phyloP scores from a whole-genome alignment of 306 rosid genomes.

The Gynostemma pentaphyllum region DNA sequence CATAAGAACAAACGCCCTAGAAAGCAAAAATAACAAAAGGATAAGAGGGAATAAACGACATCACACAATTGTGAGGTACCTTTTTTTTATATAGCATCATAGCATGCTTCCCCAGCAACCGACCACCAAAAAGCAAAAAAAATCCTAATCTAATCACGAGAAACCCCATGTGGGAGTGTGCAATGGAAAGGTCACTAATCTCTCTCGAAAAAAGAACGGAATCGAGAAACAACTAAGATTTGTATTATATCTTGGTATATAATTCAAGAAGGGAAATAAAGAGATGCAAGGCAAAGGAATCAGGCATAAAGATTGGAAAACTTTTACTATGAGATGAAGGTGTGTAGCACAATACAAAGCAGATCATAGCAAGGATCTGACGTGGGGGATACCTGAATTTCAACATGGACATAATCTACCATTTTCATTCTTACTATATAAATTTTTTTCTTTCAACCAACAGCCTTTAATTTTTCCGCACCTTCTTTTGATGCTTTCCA shows the following conservation, averaged over 20 bases:
- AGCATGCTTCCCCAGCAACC: too few species aligned
- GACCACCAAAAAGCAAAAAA: too few species aligned
- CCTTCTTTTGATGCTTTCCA: neutral
- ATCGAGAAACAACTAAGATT: neutral
- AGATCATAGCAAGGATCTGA: conserved; percentile 1
- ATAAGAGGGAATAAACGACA: too few species aligned
- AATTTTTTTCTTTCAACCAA: neutral
- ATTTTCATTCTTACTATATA: neutral
- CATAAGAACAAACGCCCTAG: too few species aligned
- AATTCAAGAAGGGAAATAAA: neutral
- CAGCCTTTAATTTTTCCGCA: neutral
- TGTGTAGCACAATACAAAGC: conserved; percentile 9
- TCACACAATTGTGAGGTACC: too few species aligned
- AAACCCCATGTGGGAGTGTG: neutral
- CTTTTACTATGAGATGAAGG: conserved; percentile 13
- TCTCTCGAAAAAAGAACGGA: neutral
- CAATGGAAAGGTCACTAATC: neutral
- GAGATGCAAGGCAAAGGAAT: neutral
- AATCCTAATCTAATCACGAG: too few species aligned
- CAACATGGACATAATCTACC: neutral
- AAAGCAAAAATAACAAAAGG: too few species aligned
- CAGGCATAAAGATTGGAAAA: neutral
- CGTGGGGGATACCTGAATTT: conserved; percentile 4
- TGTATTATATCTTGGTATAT: neutral
- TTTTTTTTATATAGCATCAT: too few species aligned